Base-by-base conservation (phyloP, 2,329 filamentous ascomycete species). In the Beauveria varroae region DNA sequence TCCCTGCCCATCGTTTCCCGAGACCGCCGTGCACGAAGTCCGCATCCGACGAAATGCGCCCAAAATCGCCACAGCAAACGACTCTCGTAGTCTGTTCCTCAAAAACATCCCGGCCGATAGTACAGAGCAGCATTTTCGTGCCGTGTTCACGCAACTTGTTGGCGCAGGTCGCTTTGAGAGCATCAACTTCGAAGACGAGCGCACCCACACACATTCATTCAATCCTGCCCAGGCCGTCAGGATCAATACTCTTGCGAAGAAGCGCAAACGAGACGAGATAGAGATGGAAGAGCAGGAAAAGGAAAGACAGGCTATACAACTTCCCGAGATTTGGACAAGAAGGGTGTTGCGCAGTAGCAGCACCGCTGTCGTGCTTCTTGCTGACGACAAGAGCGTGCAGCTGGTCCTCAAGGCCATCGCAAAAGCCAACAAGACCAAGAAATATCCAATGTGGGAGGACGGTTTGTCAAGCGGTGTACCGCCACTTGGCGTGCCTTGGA, bases 91-190 rank as follows among this genome's bases (percentile, higher is more conserved):
- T 64, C 81, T 99, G 20, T 99, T 96, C 75, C 72, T 96, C n/a
- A 89, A 93, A 65, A 98, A 99, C 69, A 77, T 96, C 1, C 95
- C 95, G 7, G 80, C 88, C 64, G 93, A 97, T 71, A 87, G 91
- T 63, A 96, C 91, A 5, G 87, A 91, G 61, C 73, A 79, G 1
- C 90, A 93, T 68, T 81, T 98, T 47, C 86, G 91, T 50, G 80
- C 86, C 47, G 77, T 98, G 0, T 96, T 98, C 67, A 77, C 84
- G 1, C 79, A 82, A 1, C 83, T 96, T 18, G 81, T 97, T 0
- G 89, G 90, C 9, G 86, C 88, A 0, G 90, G 89, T 3, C 82
- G 89, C 52, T 89, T 98, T 53, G 91, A 96, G 73, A 80, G 78
- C 57, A 88, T 96, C 5, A 78, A 82, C 0, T 97, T 98, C 65